A percentile compares a stretch with the other conserved stretches of the same genome.
Conservation (phyloP, 257 asterid species). For the Plantago major region DNA sequence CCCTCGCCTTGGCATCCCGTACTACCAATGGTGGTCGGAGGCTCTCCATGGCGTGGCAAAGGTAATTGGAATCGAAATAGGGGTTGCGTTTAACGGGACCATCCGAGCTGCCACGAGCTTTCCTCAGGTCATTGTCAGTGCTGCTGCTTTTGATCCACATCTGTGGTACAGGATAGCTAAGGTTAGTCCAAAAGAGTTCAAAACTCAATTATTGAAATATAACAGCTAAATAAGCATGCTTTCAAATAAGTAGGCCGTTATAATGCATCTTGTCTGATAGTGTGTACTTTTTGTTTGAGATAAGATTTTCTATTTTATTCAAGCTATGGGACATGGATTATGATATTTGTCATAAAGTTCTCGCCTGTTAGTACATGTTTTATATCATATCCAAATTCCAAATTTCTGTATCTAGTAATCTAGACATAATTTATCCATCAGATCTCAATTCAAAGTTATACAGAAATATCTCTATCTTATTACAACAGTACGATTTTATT, state of each 20-base stretch:
- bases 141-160: conserved; percentile 55
- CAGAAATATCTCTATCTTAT: neutral
- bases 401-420: conserved; percentile 4
- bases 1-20: conserved; percentile 45
- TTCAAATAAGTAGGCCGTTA: too few species aligned
- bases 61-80: conserved; percentile 34
- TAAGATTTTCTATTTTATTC: neutral
- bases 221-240: too few species aligned
- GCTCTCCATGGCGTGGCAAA: conserved; percentile 54
- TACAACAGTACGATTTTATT: too few species aligned
- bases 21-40: conserved; percentile 68
- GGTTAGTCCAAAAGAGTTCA: conserved; percentile 26
- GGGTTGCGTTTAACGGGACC: conserved; percentile 35
- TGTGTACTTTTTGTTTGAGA: conserved; percentile 10
- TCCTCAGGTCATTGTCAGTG: conserved; percentile 76
- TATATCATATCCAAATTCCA: conserved; percentile 14
- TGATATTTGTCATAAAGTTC: conserved; percentile 4
- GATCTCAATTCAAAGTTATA: neutral
- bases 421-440: conserved; percentile 7
- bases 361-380: neutral
- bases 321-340: too few species aligned
- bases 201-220: neutral
- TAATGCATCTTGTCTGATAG: conserved; percentile 17
- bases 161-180: conserved; percentile 68
- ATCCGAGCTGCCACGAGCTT: conserved; percentile 46